Base-by-base conservation (phyloP, 2,329 filamentous ascomycete genomes). In the Neonectria coccinea region DNA sequence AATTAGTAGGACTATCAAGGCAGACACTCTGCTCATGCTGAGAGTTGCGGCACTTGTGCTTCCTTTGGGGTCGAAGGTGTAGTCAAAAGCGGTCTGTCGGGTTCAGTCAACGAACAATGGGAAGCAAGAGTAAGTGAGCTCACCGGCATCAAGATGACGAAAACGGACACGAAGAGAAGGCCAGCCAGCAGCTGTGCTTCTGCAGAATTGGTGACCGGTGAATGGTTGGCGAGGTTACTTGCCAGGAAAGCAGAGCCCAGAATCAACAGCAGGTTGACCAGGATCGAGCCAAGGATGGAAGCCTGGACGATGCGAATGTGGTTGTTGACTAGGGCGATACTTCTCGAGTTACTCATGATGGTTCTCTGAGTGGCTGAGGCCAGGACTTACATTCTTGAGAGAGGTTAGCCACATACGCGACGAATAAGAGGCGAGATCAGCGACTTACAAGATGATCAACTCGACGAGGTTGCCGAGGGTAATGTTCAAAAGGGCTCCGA, bases 291-390 rank as follows among this genome's bases (percentile, higher is more conserved):
- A 16, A 94, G 82, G 44, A 94, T 82, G 0, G 91, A 92, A 7
- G 91, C 91, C 76, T 93, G 91, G 18, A 94, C 91, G 64, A 94
- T 91, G 29, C 87, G 84, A 53, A 93, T 91, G 74, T 93, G 89
- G 74, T 91, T 83, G 77, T 83, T 81, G 50, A 76, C 75, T 36
- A 83, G 71, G 0, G 81, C 80, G 54, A 82, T 89, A 67, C 88
- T 90, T 72, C 2, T 4, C 8, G 2, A 39, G 66, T 77, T 45
- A 76, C 62, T 53, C n/a, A 25, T 58, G 52, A 12, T 16, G 7
- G 50, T 64, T 29, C 50, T 41, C 9, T 7, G 2, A 31, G 3
- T n/a, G 6, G 12, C 31, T 39, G n/a, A 12, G n/a, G 12, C 11
- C 14, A 50, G 25, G 54, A 74, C 78, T 73, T 68, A 80, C 78